These are phyloP conservation scores for Ocimum tenuiflorum DNA, from an alignment of 257 asterid genomes.

Conservation along the genomic window DNA sequence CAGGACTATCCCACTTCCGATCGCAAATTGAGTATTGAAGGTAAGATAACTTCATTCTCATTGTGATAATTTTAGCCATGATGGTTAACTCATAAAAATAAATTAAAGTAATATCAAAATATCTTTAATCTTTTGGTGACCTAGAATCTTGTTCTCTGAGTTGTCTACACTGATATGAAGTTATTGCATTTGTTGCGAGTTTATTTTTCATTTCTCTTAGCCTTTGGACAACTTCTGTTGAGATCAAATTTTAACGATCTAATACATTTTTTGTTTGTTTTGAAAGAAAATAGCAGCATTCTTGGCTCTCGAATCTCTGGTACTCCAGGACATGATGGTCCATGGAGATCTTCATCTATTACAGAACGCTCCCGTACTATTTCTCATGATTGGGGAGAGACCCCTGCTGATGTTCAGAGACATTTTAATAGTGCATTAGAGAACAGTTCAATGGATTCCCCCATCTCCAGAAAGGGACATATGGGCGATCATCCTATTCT, in stretches of 20 bases:
- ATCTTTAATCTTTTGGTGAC: not conserved
- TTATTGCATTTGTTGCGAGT: not conserved
- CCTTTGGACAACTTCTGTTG: not conserved
- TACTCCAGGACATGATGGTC: constrained; percentile 23
- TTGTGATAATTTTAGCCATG: not conserved
- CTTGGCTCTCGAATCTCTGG: constrained; percentile 7
- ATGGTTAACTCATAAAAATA: not conserved
- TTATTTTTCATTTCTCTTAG: not conserved
- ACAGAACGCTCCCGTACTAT: constrained; percentile 41
- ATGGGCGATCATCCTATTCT: constrained; percentile 43
- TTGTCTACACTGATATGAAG: not conserved
- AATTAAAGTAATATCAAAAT: not conserved
- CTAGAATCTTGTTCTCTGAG: not conserved
- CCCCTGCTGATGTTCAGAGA: constrained; percentile 37
- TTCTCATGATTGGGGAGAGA: constrained; percentile 46
- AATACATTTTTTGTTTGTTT: not conserved
- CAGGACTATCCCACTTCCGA: constrained; percentile 39
- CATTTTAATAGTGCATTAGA: constrained; percentile 43
- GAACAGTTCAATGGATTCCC: constrained; percentile 33
- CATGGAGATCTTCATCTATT: constrained; percentile 71
- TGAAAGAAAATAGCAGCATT: constrained; percentile 12
- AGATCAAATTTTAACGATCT: not conserved
- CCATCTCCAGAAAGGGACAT: constrained; percentile 40
- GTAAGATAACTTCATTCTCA: not conserved
- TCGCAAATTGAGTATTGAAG: constrained; percentile 12